Percentiles rank a stretch among this genome's conserved stretches.
Conservation (phyloP, 2,329 filamentous ascomycete species). For the Calonectria hawksworthii region DNA sequence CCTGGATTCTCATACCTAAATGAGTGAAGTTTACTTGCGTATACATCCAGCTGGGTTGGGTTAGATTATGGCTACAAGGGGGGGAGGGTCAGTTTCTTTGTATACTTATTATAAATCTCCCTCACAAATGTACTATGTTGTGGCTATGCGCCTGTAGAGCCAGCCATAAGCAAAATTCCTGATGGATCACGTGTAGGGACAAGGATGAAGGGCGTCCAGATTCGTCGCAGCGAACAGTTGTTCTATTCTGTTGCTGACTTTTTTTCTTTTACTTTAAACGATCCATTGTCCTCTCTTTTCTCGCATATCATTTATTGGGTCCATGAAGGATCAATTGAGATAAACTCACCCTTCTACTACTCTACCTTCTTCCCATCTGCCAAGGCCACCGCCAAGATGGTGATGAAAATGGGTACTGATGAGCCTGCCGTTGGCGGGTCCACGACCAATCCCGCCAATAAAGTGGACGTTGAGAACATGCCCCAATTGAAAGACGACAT, state of each 20-base stretch:
- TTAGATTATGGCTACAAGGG: no score
- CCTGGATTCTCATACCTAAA: background rate
- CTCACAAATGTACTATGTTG: no score
- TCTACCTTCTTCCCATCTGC: background rate
- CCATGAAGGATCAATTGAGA: background rate
- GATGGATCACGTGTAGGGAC: no score
- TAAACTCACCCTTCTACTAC: background rate
- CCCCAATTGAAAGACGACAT: slow-evolving; percentile 33
- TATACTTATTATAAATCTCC: no score
- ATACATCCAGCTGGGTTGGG: no score
- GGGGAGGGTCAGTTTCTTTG: no score
- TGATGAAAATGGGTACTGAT: slow-evolving; percentile 25
- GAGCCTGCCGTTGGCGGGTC: background rate
- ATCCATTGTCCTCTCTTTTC: background rate
- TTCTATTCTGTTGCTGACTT: no score
- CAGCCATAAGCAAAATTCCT: no score
- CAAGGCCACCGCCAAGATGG: slow-evolving; percentile 27
- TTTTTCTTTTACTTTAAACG: slow-evolving; percentile 16
- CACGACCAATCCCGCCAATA: slow-evolving; percentile 14
- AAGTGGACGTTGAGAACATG: slow-evolving; percentile 41
- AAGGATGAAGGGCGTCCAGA: no score
- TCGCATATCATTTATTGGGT: background rate
- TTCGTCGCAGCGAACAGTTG: no score
- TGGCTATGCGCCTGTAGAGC: no score
- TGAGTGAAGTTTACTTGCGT: no score